A percentile compares a stretch with the other conserved stretches of the same genome.
Evolutionary conservation across 2,329 filamentous ascomycete species (phyloP).

Genomic region (Alternaria arborescens): DNA sequence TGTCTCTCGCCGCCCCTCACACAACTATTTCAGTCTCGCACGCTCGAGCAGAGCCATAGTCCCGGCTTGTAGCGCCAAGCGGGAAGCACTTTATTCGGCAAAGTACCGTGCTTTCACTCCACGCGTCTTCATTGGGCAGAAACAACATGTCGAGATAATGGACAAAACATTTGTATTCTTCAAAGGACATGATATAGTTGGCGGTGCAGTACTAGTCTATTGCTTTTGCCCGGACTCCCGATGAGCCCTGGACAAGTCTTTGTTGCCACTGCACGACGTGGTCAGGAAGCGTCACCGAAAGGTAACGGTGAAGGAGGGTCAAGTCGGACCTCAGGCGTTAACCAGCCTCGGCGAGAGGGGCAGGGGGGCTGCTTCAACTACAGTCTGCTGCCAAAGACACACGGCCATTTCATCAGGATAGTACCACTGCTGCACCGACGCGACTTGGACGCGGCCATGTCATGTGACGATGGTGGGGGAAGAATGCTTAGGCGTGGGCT

Average conservation of each 20-base stretch:
- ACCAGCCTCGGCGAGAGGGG: too few relatives aligned
- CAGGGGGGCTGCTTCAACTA: too few relatives aligned
- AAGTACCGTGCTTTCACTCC: conserved; percentile 7
- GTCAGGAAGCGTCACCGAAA: background rate
- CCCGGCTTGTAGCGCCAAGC: conserved; percentile 7
- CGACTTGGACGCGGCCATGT: conserved; percentile 7
- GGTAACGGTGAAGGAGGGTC: background rate
- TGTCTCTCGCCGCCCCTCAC: background rate
- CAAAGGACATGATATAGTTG: background rate
- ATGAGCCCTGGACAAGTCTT: background rate
- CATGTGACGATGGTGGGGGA: conserved; percentile 1
- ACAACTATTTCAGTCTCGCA: background rate
- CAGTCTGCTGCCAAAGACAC: background rate
- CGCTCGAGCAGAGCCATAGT: conserved; percentile 3
- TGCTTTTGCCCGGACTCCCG: conserved; percentile 5
- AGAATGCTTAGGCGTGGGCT: conserved; percentile 2
- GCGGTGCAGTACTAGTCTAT: background rate
- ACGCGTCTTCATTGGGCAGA: conserved; percentile 17
- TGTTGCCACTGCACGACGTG: background rate
- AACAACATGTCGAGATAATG: background rate
- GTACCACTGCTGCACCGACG: background rate
- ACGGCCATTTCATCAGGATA: background rate
- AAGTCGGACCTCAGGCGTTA: background rate
- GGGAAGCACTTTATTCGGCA: conserved; percentile 8
- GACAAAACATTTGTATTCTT: background rate